Conservation (phyloP, 2,329 filamentous ascomycete species). For the Talaromyces marneffei region DNA sequence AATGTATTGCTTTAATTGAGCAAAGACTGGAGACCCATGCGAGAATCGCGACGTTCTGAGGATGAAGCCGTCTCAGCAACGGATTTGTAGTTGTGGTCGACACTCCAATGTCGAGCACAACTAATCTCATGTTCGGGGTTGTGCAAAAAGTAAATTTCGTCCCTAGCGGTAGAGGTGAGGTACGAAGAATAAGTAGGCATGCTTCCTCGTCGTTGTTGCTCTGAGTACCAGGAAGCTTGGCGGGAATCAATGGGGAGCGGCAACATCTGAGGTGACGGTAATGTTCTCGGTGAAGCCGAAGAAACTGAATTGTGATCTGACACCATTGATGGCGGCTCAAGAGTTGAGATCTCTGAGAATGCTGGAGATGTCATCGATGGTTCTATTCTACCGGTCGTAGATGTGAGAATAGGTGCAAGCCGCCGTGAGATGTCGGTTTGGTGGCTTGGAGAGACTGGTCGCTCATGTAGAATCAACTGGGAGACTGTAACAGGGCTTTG, state of each 20-base stretch:
- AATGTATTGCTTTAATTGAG: conserved; percentile 28
- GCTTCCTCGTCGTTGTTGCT: conserved; percentile 29
- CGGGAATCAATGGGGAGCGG: conserved; percentile 43
- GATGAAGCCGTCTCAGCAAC: conserved; percentile 20
- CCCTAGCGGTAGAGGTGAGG: conserved; percentile 17
- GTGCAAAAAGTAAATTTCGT: conserved; percentile 19
- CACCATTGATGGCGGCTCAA: conserved; percentile 63
- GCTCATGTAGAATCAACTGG: conserved; percentile 10
- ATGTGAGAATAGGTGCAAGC: conserved; percentile 35
- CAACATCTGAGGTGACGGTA: conserved; percentile 38
- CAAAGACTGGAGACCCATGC: conserved; percentile 36
- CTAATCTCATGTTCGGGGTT: conserved; percentile 24
- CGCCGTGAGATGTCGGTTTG: background rate
- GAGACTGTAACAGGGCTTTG: conserved; percentile 9
- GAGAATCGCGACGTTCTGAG: conserved; percentile 27
- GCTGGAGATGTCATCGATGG: conserved; percentile 59
- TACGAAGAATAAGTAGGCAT: conserved; percentile 20
- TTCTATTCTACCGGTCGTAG: conserved; percentile 38
- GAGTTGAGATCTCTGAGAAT: conserved; percentile 56
- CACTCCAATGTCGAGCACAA: conserved; percentile 18
- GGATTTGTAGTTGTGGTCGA: conserved; percentile 19
- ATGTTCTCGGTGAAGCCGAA: conserved; percentile 52
- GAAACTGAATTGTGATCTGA: conserved; percentile 63
- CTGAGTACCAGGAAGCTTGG: conserved; percentile 23
- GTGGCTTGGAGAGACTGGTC: conserved; percentile 1